A percentile compares a stretch with the other conserved stretches of the same genome.
Evolutionary conservation across 306 rosid species (phyloP).

Genomic region (Sophora flavescens): DNA sequence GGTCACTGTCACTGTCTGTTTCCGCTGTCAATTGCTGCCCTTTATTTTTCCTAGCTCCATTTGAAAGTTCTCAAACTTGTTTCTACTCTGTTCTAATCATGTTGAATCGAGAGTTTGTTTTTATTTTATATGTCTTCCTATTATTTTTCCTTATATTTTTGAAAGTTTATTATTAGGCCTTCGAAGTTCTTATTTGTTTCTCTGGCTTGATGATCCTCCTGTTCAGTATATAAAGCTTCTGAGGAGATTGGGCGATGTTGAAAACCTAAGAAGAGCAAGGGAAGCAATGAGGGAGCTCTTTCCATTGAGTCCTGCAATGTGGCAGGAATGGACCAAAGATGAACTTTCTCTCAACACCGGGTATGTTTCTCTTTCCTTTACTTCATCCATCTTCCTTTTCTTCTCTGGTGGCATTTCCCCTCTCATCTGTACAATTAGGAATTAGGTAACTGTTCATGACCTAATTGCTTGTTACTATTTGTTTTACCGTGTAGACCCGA

Average conservation of each 20-base stretch:
- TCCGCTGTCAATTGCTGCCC: neutral
- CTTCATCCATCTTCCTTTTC: neutral
- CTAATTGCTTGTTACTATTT: conserved; percentile 8
- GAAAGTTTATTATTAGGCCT: neutral
- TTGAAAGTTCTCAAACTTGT: neutral
- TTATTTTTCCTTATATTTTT: neutral
- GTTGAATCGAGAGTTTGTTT: neutral
- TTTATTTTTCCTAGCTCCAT: neutral
- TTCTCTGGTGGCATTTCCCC: neutral
- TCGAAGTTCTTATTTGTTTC: conserved; percentile 19
- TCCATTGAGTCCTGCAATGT: conserved; percentile 79
- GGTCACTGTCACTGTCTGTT: neutral
- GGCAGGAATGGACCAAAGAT: conserved; percentile 93
- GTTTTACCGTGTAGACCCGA: conserved; percentile 58
- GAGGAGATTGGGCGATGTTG: conserved; percentile 76
- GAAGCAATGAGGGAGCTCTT: conserved; percentile 77
- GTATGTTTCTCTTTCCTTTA: conserved; percentile 43
- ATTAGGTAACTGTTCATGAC: neutral
- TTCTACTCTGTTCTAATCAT: neutral
- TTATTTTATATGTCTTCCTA: neutral
- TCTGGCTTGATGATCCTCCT: neutral
- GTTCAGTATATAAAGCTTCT: conserved; percentile 72
- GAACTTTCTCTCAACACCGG: conserved; percentile 70
- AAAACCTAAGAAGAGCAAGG: conserved; percentile 77
- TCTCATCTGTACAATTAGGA: neutral